Evolutionary conservation across 1,284 basidiomycete species (phyloP).

Genomic region (Xerocomus cyaneibrunnescens): DNA sequence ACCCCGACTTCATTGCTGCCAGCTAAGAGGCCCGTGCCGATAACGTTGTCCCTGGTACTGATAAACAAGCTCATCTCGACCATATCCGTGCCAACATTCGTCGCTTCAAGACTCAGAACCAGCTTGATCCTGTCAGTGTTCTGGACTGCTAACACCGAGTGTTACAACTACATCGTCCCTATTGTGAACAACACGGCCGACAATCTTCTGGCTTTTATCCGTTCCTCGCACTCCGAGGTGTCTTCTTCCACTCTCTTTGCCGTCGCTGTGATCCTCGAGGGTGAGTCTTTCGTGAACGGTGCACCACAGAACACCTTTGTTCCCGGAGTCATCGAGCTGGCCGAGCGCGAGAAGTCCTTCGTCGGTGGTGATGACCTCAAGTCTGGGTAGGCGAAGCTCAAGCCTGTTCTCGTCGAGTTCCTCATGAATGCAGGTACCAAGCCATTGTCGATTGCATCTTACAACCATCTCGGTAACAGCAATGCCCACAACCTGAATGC

Average conservation of each 20-base stretch:
- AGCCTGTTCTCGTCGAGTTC: slow-evolving; percentile 96
- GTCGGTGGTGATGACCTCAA: slow-evolving; percentile 99
- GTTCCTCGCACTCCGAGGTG: slow-evolving; percentile 87
- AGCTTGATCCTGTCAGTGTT: slow-evolving; percentile 88
- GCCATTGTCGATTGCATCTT: slow-evolving; percentile 93
- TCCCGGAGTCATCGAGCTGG: slow-evolving; percentile 91
- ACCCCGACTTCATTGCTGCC: slow-evolving; percentile 94
- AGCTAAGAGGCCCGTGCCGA: slow-evolving; percentile 97
- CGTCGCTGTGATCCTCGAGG: slow-evolving; percentile 94
- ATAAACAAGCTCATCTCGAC: slow-evolving; percentile 93
- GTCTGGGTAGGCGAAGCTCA: slow-evolving; percentile 92
- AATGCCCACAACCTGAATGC: slow-evolving; percentile 93
- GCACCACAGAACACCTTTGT: slow-evolving; percentile 99
- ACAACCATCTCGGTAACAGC: slow-evolving; percentile 99
- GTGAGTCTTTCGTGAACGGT: slow-evolving; percentile 95
- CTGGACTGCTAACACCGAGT: slow-evolving; percentile 99
- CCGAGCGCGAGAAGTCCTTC: slow-evolving; percentile 88
- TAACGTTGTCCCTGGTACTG: slow-evolving; percentile 82
- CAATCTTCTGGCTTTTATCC: slow-evolving; percentile 82
- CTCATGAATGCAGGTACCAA: slow-evolving; percentile 99
- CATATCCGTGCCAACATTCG: slow-evolving; percentile 92
- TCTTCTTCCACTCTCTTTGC: slow-evolving; percentile 97
- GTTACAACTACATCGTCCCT: slow-evolving; percentile 92
- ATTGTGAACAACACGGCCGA: slow-evolving; percentile 97
- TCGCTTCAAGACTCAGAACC: slow-evolving; percentile 84